These are phyloP conservation scores for Magnaporthiopsis incrustans DNA, from an alignment of 2,329 filamentous ascomycete genomes.

Conservation along the genomic window DNA sequence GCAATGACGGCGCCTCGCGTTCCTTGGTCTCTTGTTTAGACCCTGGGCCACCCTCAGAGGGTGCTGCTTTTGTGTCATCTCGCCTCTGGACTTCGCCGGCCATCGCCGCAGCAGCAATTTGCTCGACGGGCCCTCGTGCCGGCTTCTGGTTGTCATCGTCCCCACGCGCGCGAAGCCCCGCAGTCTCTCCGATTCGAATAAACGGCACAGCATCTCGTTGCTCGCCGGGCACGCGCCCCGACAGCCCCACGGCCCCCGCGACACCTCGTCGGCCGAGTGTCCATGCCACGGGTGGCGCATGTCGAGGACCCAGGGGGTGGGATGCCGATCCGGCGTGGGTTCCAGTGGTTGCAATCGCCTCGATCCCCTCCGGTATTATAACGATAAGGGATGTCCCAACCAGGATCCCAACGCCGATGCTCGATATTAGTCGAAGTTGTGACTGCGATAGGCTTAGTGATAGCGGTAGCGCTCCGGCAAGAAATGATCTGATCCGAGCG, in stretches of 20 bases:
- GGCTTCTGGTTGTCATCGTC: background rate
- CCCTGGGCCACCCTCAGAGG: too few relatives aligned
- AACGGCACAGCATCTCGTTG: background rate
- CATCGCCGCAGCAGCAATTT: background rate
- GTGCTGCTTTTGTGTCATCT: background rate
- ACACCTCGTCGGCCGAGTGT: background rate
- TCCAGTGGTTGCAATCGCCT: conserved; percentile 66
- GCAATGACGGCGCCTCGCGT: conserved; percentile 27
- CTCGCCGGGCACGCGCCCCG: background rate
- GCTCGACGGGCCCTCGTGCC: background rate
- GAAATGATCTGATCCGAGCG: conserved; percentile 64
- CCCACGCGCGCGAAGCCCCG: background rate
- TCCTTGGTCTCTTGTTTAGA: background rate
- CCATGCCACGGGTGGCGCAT: background rate
- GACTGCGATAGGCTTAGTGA: conserved; percentile 81
- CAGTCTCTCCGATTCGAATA: background rate
- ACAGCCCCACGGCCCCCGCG: too few relatives aligned
- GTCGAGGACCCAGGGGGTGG: conserved; percentile 26
- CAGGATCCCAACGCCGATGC: conserved; percentile 85
- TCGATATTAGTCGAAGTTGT: conserved; percentile 82
- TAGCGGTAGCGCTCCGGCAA: conserved; percentile 83
- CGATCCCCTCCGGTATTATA: conserved; percentile 94
- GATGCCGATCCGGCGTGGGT: conserved; percentile 18
- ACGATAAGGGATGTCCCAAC: conserved; percentile 94
- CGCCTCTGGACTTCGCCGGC: too few relatives aligned